Percentiles rank a stretch among this genome's conserved stretches.
phyloP scores from a whole-genome alignment of 176 grass and related monocot genomes.

The Musa schizocarpa region DNA sequence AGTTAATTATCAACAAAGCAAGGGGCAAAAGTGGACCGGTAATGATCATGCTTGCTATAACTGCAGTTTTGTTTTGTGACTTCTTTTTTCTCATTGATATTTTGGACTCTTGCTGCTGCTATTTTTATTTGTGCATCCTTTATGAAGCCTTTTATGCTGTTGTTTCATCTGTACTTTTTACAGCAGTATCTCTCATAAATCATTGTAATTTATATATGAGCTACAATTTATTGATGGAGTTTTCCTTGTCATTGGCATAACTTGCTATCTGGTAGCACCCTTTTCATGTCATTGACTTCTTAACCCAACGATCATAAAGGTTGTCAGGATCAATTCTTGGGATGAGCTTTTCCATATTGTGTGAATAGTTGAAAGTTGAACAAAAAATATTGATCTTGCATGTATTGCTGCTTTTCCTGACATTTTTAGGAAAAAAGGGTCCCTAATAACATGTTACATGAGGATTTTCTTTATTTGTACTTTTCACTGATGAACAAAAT shows the following conservation, averaged over 20 bases:
- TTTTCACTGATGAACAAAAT: not conserved
- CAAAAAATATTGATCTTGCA: not conserved
- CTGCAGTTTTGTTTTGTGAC: not conserved
- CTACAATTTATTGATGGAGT: not conserved
- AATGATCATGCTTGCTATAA: constrained; percentile 30
- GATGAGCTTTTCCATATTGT: too few species aligned
- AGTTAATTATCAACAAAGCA: constrained; percentile 97
- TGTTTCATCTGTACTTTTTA: not conserved
- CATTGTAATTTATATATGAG: too few species aligned
- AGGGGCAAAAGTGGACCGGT: constrained; percentile 99
- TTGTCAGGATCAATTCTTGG: not conserved
- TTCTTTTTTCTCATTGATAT: not conserved
- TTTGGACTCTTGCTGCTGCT: not conserved
- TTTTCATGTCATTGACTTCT: too few species aligned
- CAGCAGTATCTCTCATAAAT: not conserved
- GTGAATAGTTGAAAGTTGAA: too few species aligned
- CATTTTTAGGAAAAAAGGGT: not conserved
- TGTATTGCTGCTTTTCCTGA: not conserved
- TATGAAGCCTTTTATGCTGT: not conserved
- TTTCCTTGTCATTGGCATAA: not conserved
- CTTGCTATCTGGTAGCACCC: too few species aligned
- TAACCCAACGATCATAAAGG: not conserved
- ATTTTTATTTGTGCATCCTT: not conserved
- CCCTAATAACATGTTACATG: not conserved
- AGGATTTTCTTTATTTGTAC: not conserved